Evolutionary conservation across 2,329 filamentous ascomycete genomes (phyloP).

Genomic region (Thelonectria olida): DNA sequence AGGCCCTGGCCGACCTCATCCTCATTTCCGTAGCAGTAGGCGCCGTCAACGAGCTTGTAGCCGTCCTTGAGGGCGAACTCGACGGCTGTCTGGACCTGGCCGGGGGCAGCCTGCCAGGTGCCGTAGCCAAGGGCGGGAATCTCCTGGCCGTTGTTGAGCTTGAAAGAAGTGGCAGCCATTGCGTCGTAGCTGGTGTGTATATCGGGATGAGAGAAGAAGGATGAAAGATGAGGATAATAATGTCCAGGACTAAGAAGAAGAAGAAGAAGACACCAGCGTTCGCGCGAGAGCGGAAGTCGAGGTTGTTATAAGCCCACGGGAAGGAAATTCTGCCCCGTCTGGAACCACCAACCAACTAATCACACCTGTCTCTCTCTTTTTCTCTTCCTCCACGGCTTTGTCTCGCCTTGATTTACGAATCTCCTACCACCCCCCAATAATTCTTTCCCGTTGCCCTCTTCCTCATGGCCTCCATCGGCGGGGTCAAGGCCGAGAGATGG

Average conservation of each 20-base stretch:
- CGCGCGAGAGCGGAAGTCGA: slow-evolving; percentile 15
- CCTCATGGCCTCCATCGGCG: slow-evolving; percentile 30
- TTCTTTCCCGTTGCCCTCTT: slow-evolving; percentile 18
- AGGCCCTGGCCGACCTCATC: slow-evolving; percentile 83
- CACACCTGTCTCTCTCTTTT: no score
- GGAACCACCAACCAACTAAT: not conserved
- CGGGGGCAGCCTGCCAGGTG: slow-evolving; percentile 71
- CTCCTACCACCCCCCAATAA: slow-evolving; percentile 7
- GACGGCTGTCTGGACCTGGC: slow-evolving; percentile 67
- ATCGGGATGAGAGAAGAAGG: not conserved
- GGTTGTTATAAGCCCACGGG: slow-evolving; percentile 24
- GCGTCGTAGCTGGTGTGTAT: slow-evolving; percentile 23
- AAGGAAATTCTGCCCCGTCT: not conserved
- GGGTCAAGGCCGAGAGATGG: slow-evolving; percentile 30
- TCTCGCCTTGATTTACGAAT: not conserved
- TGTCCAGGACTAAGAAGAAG: no score
- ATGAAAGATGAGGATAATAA: not conserved
- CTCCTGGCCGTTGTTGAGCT: slow-evolving; percentile 70
- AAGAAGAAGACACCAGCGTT: not conserved
- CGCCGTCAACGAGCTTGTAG: slow-evolving; percentile 73
- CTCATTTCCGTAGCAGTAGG: slow-evolving; percentile 84
- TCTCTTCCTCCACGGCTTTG: not conserved
- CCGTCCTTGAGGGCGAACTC: slow-evolving; percentile 65
- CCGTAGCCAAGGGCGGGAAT: slow-evolving; percentile 73
- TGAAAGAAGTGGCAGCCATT: slow-evolving; percentile 67